phyloP scores from a whole-genome alignment of 345 rosid genomes.

The Bruguiera gymnorhiza region DNA sequence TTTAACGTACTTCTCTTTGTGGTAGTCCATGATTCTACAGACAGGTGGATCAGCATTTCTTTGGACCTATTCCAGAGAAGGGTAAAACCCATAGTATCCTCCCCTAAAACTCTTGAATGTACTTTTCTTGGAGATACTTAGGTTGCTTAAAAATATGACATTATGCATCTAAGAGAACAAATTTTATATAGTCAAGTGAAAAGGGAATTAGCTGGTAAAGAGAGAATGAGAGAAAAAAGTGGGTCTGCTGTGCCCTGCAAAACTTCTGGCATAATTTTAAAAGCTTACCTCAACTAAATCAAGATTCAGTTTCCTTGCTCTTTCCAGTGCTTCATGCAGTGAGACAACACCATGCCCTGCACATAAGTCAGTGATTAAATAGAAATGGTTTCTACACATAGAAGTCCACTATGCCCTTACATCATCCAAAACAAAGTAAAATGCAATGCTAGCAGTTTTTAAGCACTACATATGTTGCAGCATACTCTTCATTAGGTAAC shows the following conservation, averaged over 20 bases:
- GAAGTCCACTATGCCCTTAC: background rate
- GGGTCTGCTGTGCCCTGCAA: background rate
- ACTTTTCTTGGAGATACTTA: background rate
- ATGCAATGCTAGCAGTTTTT: background rate
- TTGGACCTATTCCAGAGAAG: conserved; percentile 40
- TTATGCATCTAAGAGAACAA: background rate
- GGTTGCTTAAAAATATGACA: background rate
- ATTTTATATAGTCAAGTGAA: background rate
- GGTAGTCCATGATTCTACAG: conserved; percentile 59
- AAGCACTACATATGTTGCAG: background rate
- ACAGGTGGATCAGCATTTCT: conserved; percentile 51
- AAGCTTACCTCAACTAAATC: conserved; percentile 62
- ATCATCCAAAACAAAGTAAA: background rate
- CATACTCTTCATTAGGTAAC: background rate
- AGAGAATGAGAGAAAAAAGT: too few species aligned
- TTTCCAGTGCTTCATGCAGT: conserved; percentile 39
- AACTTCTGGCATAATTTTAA: background rate
- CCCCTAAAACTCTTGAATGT: background rate
- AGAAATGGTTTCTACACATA: background rate
- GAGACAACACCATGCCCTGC: conserved; percentile 51
- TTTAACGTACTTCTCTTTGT: conserved; percentile 34
- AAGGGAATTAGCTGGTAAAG: background rate
- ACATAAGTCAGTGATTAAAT: background rate
- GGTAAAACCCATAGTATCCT: background rate
- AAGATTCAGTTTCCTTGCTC: conserved; percentile 37